Evolutionary conservation across 352 stramenopile species (phyloP), one percentile per base, ranked within the genome.

Genomic region (Phytopythium boreale): DNA sequence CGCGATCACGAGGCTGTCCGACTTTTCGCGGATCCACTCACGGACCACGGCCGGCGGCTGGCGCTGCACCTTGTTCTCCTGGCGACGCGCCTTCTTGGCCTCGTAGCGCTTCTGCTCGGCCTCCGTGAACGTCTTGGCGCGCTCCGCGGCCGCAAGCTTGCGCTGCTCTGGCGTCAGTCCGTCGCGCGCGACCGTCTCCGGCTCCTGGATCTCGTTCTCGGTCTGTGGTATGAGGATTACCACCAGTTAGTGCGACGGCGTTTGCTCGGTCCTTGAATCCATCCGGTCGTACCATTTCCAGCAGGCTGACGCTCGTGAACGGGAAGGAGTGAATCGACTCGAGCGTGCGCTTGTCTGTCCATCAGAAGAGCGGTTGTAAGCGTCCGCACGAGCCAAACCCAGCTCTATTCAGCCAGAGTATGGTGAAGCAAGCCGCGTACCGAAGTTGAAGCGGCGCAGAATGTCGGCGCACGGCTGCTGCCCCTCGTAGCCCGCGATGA

Each of bases 1-100:
- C 20, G 90, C 92, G 55, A 99, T 92, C 56, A 98, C 81, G 37
- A 99, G 70, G 44, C 79, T 87, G 63, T 96, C 86, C 31, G 80
- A 89, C 67, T 89, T 79, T 49, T 81, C 60, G 24, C 84, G 79
- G 11, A 95, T 62, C 80, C 85, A 90, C 39, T 87, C 67, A 36
- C 85, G 82, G 8, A 95, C 71, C 31, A 93, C 80, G 39, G 82
- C 70, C 34, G 80, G 68, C 24, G 87, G 82, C 55, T 91, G 74
- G 59, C 90, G 78, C 27, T 80, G 81, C 59, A 98, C 62, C 64
- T 98, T 98, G 51, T 76, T 86, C 20, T 78, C 74, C 7, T 75
- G 61, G 4, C 86, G 87, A 46, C 77, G 76, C 47, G 80, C 71
- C 56, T 95, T 93, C 59, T 96, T 92, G 4, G 86, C 82, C 22